Evolutionary conservation across 2,329 filamentous ascomycete species (phyloP), one percentile per base, ranked within the genome.

Genomic region (Neofusicoccum laricinum): DNA sequence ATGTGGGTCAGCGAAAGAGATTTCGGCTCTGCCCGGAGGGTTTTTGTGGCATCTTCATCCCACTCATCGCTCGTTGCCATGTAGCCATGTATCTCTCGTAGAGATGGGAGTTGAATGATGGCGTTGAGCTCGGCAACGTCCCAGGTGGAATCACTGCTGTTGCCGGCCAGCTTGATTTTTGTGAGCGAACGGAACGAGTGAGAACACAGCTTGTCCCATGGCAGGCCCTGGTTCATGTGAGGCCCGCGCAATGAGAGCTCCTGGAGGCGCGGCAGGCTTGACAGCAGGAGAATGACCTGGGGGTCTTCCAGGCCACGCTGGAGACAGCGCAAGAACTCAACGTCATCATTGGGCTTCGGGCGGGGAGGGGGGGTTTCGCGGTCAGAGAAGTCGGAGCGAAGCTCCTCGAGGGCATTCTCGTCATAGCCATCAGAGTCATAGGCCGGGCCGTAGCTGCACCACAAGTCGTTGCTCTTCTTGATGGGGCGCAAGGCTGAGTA

Each of bases 1-100:
- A 64, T 41, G n/a, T 58, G 62, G 34, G 50, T 41, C 3, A 64
- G 51, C 14, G 51, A 64, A n/a, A 64, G 32, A 6, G 62, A 50
- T 12, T 34, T 30, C 4, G 41, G 40, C 15, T 58, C 40, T 12
- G 58, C 14, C 12, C 58, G 25, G 8, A 64, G 43, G 12, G 15
- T 49, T 4, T 21, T 38, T 11, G n/a, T 41, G 32, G 40, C 8
- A 11, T 19, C n/a, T 1, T 40, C 40, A 8, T 63, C 61, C 49
- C 32, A 53, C 38, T 45, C 36, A 12, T 58, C 41, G 6, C 43
- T 40, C 8, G 21, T 48, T 11, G 50, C 40, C 41, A 41, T 32
- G 40, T 43, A 46, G 41, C 62, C 41, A 32, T 57, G 30, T 6
- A 64, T 19, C 21, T 64, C 62, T 17, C 62, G 50, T n/a, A 64